Evolutionary conservation across 2,329 filamentous ascomycete genomes (phyloP).

Genomic region (Blastomyces percursus): DNA sequence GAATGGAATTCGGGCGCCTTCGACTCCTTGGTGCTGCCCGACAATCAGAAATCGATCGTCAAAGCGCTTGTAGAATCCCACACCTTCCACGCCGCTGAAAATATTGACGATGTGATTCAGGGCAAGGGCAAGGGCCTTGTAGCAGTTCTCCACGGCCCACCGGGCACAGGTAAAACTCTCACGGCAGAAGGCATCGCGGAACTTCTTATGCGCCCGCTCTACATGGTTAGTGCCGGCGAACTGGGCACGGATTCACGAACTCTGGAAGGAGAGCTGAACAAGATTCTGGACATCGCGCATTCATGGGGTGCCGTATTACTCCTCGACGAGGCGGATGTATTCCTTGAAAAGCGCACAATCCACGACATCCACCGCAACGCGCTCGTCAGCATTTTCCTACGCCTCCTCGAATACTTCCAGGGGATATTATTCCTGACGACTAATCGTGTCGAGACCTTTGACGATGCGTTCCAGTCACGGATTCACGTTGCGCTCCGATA

Average conservation of each 20-base stretch:
- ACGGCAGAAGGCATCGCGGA: constrained; percentile 82
- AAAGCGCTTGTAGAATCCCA: constrained; percentile 74
- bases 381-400: constrained; percentile 75
- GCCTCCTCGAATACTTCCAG: constrained; percentile 82
- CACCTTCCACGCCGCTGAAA: constrained; percentile 68
- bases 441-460: constrained; percentile 75
- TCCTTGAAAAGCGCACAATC: constrained; percentile 70
- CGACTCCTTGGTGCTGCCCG: constrained; percentile 62
- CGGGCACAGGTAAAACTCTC: constrained; percentile 79
- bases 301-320: constrained; percentile 77
- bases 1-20: constrained; percentile 77
- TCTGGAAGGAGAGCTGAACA: constrained; percentile 66
- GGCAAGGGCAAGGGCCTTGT: constrained; percentile 83
- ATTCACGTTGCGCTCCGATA: constrained; percentile 81
- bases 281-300: constrained; percentile 76
- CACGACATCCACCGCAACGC: constrained; percentile 78
- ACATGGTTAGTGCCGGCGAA: constrained; percentile 73
- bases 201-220: constrained; percentile 67
- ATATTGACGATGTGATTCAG: constrained; percentile 70
- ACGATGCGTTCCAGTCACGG: constrained; percentile 78
- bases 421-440: constrained; percentile 85
- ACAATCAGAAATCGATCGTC: constrained; percentile 56
- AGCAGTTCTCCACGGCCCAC: constrained; percentile 69
- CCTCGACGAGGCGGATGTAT: constrained; percentile 76
- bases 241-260: constrained; percentile 64